phyloP scores from a whole-genome alignment of 139 green algal genomes.

The Yamagishiella unicocca region DNA sequence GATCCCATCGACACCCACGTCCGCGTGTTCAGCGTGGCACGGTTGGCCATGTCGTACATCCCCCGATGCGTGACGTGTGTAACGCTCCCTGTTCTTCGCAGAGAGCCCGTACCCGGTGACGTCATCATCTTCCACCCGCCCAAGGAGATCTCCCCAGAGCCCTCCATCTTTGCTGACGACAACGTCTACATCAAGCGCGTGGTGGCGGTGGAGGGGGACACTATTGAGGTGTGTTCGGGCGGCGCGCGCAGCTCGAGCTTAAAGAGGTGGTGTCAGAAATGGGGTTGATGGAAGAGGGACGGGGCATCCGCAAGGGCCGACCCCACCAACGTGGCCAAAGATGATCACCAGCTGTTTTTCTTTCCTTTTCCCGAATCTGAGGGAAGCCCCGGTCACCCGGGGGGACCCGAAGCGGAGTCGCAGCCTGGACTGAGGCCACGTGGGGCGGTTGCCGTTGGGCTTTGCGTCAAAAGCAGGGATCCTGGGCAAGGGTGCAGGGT shows the following conservation, averaged over 20 bases:
- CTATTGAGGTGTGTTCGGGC: constrained; percentile 84
- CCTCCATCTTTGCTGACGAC: constrained; percentile 81
- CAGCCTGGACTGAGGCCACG: constrained; percentile 25
- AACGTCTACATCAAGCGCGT: constrained; percentile 99
- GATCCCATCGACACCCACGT: no score
- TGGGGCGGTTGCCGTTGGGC: background rate
- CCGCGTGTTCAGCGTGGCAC: no score
- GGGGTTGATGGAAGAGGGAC: background rate
- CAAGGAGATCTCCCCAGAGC: constrained; percentile 29
- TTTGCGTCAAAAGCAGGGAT: no score
- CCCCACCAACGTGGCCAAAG: background rate
- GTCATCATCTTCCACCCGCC: constrained; percentile 97
- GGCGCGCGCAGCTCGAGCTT: background rate
- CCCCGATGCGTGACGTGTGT: background rate
- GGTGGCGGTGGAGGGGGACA: constrained; percentile 91
- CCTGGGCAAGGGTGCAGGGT: no score
- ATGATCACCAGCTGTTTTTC: constrained; percentile 1
- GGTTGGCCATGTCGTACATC: no score
- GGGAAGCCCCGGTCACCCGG: background rate
- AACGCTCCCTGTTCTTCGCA: constrained; percentile 4
- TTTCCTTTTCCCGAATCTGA: constrained; percentile 41
- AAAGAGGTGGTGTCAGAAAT: background rate
- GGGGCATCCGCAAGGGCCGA: no score
- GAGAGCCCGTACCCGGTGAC: constrained; percentile 82
- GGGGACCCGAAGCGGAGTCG: background rate